Evolutionary conservation across 164 flowering plant genomes (phyloP).

Genomic region (Umbellularia californica): DNA sequence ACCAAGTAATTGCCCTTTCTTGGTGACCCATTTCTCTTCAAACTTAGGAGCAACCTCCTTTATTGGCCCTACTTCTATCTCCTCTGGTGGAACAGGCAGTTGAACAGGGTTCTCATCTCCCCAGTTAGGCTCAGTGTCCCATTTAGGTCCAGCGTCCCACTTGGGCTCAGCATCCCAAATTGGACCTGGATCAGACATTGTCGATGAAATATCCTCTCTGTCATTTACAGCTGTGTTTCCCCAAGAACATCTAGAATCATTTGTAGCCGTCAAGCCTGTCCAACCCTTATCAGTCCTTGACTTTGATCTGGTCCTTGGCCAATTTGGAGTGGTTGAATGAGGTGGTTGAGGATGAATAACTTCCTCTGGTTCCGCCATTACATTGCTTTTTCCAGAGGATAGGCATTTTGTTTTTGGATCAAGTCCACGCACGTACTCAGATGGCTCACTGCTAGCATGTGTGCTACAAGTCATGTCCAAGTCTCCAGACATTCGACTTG

Average conservation of each 20-base stretch:
- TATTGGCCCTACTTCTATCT: constrained; percentile 33
- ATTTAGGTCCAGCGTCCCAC: constrained; percentile 82
- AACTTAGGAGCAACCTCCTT: constrained; percentile 37
- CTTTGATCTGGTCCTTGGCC: constrained; percentile 95
- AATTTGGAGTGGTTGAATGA: constrained; percentile 71
- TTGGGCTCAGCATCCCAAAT: constrained; percentile 98
- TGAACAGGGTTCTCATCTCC: constrained; percentile 56
- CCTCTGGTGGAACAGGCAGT: constrained; percentile 67
- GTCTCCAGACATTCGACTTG: constrained; percentile 86
- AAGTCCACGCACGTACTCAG: constrained; percentile 88
- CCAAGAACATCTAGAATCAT: constrained; percentile 78
- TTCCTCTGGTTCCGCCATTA: constrained; percentile 61
- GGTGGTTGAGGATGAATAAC: constrained; percentile 78
- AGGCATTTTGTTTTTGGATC: constrained; percentile 85
- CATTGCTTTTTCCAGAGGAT: constrained; percentile 78
- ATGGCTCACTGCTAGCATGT: constrained; percentile 85
- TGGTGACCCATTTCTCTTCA: constrained; percentile 70
- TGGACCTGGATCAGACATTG: constrained; percentile 97
- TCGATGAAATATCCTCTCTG: constrained; percentile 94
- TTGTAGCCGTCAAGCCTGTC: constrained; percentile 57
- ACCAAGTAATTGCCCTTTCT: constrained; percentile 84
- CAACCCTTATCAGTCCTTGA: constrained; percentile 81
- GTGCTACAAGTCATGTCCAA: constrained; percentile 71
- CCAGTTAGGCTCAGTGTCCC: constrained; percentile 36
- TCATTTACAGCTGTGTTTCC: constrained; percentile 70